phyloP scores from a whole-genome alignment of 78 protist species.

The Emiliania huxleyi region DNA sequence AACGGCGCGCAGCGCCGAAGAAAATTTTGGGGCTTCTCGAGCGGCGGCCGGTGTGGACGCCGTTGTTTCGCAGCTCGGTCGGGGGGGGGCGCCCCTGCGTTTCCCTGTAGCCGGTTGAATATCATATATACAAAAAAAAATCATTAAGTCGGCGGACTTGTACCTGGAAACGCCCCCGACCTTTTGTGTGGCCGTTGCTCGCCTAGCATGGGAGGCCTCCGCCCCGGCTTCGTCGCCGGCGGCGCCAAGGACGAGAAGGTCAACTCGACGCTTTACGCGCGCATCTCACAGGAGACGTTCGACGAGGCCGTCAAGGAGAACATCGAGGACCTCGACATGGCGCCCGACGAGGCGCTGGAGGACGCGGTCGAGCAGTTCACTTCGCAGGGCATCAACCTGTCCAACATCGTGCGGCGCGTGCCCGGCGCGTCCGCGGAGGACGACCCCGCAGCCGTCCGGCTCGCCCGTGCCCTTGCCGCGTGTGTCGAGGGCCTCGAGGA shows the following conservation, averaged over 20 bases:
- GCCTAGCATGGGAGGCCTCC: background rate
- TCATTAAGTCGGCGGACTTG: too few relatives aligned
- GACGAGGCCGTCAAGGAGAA: conserved; percentile 35
- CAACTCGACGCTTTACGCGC: background rate
- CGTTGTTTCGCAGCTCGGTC: too few relatives aligned
- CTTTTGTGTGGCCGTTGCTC: too few relatives aligned
- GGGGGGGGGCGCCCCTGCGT: too few relatives aligned
- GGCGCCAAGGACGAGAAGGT: background rate
- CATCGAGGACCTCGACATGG: conserved; percentile 39
- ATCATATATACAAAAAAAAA: too few relatives aligned
- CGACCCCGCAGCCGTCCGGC: conserved; percentile 7
- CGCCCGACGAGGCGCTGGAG: conserved; percentile 25
- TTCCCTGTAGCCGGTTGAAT: too few relatives aligned
- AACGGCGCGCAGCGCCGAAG: too few relatives aligned
- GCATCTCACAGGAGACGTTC: conserved; percentile 39
- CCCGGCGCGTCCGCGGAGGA: conserved; percentile 13
- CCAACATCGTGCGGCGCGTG: conserved; percentile 18
- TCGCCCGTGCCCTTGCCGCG: background rate
- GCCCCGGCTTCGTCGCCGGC: background rate
- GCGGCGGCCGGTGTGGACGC: too few relatives aligned
- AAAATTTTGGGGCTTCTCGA: too few relatives aligned
- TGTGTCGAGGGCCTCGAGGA: background rate
- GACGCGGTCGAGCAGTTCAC: conserved; percentile 42
- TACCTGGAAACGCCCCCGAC: too few relatives aligned
- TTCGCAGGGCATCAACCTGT: conserved; percentile 40